Base-by-base conservation (phyloP, 2,329 filamentous ascomycete genomes). In the Diaporthe sp. region DNA sequence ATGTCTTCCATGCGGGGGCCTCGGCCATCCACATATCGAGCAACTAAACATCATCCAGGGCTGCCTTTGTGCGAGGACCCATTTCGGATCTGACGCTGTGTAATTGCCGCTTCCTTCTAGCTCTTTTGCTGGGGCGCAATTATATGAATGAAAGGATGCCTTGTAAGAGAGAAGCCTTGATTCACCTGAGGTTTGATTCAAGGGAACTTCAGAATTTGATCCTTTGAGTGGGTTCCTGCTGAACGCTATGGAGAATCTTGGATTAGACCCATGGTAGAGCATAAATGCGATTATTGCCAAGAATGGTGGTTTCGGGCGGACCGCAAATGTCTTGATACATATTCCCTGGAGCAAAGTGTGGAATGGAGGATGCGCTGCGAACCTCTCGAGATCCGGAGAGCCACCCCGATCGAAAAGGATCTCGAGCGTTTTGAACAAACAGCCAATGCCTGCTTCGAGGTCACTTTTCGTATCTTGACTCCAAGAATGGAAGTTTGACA, bases 281-380 rank as follows among this genome's bases (percentile, higher is more conserved):
- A 61, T 61, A 25, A 61, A 61, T 25, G 57, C 57, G 22, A 61
- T 61, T n/a, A 25, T 61, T 61, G 34, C 34, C 57, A 61, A 10
- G 34, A 0, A 39, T 25, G 57, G 57, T 61, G 34, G 34, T 22
- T 17, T 8, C 20, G 22, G 9, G 34, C 8, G 1, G 22, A 39
- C 34, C 20, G 10, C 22, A 61, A 61, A 42, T 4, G 22, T 39
- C 34, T 28, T 28, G 28, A 28, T 28, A 28, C 28, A 28, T 28
- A 28, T 28, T 28, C 28, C 28, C 28, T 28, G 28, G 28, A 28
- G 28, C 28, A 28, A 28, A 28, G 28, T 28, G 57, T 61, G 57
- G 57, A 61, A 61, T n/a, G 15, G 10, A 25, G 57, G 57, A 39
- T 25, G 15, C 22, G 20, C 3, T 61, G 57, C 34, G 34, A 61